Evolutionary conservation across 106 monocot species (phyloP).

Genomic region (Iris macrosiphon): DNA sequence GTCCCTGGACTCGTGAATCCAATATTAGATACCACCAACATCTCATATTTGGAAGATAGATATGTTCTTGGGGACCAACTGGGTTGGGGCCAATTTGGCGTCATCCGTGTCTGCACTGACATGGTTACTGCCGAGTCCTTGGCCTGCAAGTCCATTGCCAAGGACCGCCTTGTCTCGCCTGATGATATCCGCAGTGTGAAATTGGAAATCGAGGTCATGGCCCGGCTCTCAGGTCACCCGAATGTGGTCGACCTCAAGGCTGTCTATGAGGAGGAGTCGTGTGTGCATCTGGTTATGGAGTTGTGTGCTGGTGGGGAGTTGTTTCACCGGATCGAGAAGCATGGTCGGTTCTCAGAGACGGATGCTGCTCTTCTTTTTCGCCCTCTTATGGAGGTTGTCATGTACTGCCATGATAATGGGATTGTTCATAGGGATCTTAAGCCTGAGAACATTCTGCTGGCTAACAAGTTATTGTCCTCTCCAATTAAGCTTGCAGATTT

Average conservation of each 20-base stretch:
- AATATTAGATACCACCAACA: slow-evolving; percentile 55
- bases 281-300: slow-evolving; percentile 89
- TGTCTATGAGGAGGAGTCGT: slow-evolving; percentile 72
- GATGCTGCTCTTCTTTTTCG: slow-evolving; percentile 55
- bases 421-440: slow-evolving; percentile 89
- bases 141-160: slow-evolving; percentile 84
- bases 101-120: slow-evolving; percentile 64
- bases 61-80: slow-evolving; percentile 52
- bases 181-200: slow-evolving; percentile 68
- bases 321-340: slow-evolving; percentile 62
- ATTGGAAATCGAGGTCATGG: slow-evolving; percentile 94
- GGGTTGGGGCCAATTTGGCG: slow-evolving; percentile 85
- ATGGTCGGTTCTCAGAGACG: slow-evolving; percentile 58
- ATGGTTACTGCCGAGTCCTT: slow-evolving; percentile 37
- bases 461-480: slow-evolving; percentile 49
- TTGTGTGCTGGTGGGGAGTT: slow-evolving; percentile 93
- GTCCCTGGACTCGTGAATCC: slow-evolving; percentile 35
- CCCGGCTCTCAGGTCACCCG: slow-evolving; percentile 74
- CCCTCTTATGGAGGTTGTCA: slow-evolving; percentile 73
- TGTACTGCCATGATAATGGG: slow-evolving; percentile 78
- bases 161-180: slow-evolving; percentile 58
- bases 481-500: slow-evolving; percentile 92
- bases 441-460: slow-evolving; percentile 88
- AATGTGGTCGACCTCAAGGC: slow-evolving; percentile 83
- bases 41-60: slow-evolving; percentile 34